phyloP scores from a whole-genome alignment of 306 rosid genomes.

The Fagus crenata region DNA sequence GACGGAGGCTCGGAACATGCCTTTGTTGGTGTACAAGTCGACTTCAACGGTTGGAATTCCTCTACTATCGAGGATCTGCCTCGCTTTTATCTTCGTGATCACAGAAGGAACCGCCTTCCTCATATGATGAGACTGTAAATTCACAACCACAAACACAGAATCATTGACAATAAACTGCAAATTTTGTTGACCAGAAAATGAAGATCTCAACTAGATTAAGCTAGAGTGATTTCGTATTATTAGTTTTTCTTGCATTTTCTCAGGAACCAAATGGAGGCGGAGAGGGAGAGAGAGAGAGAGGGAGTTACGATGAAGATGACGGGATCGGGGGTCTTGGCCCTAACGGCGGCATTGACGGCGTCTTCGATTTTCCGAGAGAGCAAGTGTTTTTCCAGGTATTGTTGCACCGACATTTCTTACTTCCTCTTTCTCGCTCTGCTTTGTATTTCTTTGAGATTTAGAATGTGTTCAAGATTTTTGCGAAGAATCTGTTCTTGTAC shows the following conservation, averaged over 20 bases:
- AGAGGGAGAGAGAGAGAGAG: conserved; percentile 10
- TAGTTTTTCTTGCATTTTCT: background rate
- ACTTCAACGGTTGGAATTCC: conserved; percentile 97
- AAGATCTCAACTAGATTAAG: background rate
- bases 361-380: conserved; percentile 95
- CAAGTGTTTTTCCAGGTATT: conserved; percentile 71
- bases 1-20: conserved; percentile 79
- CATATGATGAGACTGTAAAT: conserved; percentile 74
- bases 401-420: conserved; percentile 80
- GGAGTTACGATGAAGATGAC: conserved; percentile 79
- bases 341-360: conserved; percentile 95
- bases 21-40: conserved; percentile 78
- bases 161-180: background rate
- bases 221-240: too few species aligned
- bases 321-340: conserved; percentile 91
- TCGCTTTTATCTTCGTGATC: conserved; percentile 75
- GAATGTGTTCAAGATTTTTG: background rate
- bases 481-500: background rate
- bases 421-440: background rate
- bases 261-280: conserved; percentile 17
- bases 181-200: background rate
- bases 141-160: conserved; percentile 1
- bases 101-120: conserved; percentile 66
- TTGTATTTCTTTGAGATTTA: background rate
- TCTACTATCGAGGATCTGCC: conserved; percentile 98